A percentile compares a stretch with the other conserved stretches of the same genome.
Conservation (phyloP, 2,329 filamentous ascomycete species). For the Aspergillus clavatus region DNA sequence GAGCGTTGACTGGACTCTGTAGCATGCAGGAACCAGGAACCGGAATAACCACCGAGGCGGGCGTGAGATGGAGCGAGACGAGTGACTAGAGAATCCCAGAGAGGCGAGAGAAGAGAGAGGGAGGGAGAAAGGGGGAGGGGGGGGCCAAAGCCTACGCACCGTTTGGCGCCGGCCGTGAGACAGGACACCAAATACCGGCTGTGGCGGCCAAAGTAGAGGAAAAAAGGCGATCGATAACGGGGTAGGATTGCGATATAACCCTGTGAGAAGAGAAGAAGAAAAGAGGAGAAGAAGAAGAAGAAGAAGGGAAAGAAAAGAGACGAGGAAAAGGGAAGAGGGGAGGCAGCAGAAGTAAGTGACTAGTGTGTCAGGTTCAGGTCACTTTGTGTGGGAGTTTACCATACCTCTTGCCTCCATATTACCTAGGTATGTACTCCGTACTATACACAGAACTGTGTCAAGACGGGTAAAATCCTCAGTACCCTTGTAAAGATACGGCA, state of each 20-base stretch:
- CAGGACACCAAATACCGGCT: constrained; percentile 44
- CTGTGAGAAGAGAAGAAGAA: constrained; percentile 15
- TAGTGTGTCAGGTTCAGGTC: too few relatives aligned
- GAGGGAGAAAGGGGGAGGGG: constrained; percentile 20
- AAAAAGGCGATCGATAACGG: constrained; percentile 32
- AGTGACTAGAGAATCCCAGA: too few relatives aligned
- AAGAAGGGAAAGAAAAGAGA: constrained; percentile 12
- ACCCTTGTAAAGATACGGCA: too few relatives aligned
- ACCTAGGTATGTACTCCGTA: too few relatives aligned
- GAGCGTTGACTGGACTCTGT: background rate
- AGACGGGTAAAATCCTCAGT: too few relatives aligned
- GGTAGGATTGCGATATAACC: constrained; percentile 25
- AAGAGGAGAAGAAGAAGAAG: constrained; percentile 10
- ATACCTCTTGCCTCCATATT: too few relatives aligned
- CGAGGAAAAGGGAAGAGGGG: constrained; percentile 9
- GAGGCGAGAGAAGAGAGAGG: constrained; percentile 18
- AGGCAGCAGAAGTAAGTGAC: too few relatives aligned
- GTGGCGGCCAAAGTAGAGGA: constrained; percentile 38
- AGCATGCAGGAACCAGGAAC: constrained; percentile 14
- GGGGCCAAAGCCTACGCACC: constrained; percentile 44
- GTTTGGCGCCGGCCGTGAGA: constrained; percentile 44
- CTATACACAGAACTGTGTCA: too few relatives aligned
- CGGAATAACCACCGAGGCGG: constrained; percentile 12
- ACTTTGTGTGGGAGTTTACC: too few relatives aligned
- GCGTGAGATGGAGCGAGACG: constrained; percentile 12